Percentiles rank a stretch among this genome's conserved stretches.
Evolutionary conservation across 805 yeast species (phyloP).

Genomic region (Millerozyma miso): DNA sequence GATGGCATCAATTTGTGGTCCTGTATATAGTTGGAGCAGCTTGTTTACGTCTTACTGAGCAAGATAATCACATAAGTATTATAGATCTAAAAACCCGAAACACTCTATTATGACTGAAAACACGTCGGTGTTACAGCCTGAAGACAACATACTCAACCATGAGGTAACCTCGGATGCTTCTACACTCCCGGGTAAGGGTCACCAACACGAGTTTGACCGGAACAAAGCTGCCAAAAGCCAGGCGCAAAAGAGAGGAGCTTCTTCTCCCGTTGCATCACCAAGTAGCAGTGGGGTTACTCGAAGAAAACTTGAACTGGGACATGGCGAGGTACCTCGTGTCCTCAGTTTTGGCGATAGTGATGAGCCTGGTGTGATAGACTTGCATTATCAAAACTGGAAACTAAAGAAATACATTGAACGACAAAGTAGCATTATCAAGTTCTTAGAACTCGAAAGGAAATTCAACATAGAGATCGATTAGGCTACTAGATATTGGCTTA

Average conservation of each 20-base stretch:
- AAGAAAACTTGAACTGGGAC: slow-evolving; percentile 11
- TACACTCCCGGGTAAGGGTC: background rate
- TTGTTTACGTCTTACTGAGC: background rate
- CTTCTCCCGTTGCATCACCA: slow-evolving; percentile 33
- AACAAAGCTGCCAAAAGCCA: background rate
- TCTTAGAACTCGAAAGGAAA: slow-evolving; percentile 29
- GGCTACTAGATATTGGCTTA: background rate
- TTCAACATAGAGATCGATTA: slow-evolving; percentile 6
- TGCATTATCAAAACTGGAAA: slow-evolving; percentile 30
- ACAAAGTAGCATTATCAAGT: slow-evolving; percentile 21
- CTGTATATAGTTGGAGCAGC: background rate
- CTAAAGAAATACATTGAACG: slow-evolving; percentile 18
- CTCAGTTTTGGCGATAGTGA: slow-evolving; percentile 2
- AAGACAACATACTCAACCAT: background rate
- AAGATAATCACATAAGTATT: background rate
- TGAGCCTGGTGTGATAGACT: slow-evolving; percentile 16
- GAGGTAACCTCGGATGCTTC: background rate
- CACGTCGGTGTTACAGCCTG: background rate
- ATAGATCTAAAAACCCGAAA: background rate
- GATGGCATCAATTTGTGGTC: background rate
- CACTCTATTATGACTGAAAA: background rate
- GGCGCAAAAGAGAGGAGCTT: slow-evolving; percentile 22
- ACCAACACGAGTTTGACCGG: background rate
- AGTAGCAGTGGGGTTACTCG: slow-evolving; percentile 14
- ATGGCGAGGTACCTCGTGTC: background rate